Base-by-base conservation (phyloP, 495 filamentous ascomycete genomes). In the Durotheca rogersii region DNA sequence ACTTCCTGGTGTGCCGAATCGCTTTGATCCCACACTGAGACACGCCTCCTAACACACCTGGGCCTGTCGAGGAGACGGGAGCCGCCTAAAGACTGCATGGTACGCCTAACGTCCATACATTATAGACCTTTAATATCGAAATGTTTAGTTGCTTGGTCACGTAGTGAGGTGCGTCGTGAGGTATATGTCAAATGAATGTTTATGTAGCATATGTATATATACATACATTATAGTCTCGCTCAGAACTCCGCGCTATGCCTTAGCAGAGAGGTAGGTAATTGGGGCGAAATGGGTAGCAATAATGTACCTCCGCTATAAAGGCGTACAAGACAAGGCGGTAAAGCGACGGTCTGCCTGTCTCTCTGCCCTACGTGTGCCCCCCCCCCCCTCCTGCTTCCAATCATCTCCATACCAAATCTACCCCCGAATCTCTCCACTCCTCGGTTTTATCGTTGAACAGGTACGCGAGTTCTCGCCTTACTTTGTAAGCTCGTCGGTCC, bases 171-270 rank as follows among this genome's bases (percentile, higher is more conserved):
- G n/a, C n/a, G n/a, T n/a, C n/a, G n/a, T n/a, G n/a, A n/a, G n/a
- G n/a, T n/a, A n/a, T n/a, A n/a, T n/a, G n/a, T n/a, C n/a, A n/a
- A n/a, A n/a, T n/a, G n/a, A n/a, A n/a, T n/a, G n/a, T n/a, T n/a
- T n/a, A n/a, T n/a, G n/a, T n/a, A n/a, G n/a, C n/a, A n/a, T 25
- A 27, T 40, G 2, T 20, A 38, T 19, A 6, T 27, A 25, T 27
- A n/a, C 10, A 25, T 27, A 4, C 40, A 19, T 6, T 41, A 41
- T 47, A 40, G 38, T 45, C 34, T 35, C 40, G 41, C 35, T 47
- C 29, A 48, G 6, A 60, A 60, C 51, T 55, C 61, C 49, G 48
- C 51, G 61, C 61, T 58, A 60, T 60, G 53, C 46, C 40, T 17
- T 36, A 39, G 25, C 25, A 18, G 25, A 15, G 21, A 20, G 34